phyloP scores from a whole-genome alignment of 2,329 filamentous ascomycete genomes.

The Tympanopsis confertula region DNA sequence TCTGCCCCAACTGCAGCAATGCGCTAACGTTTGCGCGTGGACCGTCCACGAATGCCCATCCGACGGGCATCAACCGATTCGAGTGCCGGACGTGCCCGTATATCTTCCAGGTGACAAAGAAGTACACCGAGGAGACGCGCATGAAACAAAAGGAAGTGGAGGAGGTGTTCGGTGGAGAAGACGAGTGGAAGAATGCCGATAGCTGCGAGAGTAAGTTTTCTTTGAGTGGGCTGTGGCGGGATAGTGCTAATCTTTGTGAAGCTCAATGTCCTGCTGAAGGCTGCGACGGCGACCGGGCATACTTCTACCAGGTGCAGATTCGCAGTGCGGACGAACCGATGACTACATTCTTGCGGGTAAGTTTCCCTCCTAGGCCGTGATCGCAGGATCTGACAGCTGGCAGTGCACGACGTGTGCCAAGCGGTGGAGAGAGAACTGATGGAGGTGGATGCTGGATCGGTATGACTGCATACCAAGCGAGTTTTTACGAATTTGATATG shows the following conservation, averaged over 20 bases:
- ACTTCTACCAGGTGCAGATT: slow-evolving; percentile 58
- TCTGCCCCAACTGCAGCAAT: slow-evolving; percentile 36
- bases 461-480: slow-evolving; percentile 5
- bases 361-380: slow-evolving; percentile 6
- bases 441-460: background rate
- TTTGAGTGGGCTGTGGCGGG: background rate
- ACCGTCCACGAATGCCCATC: slow-evolving; percentile 19
- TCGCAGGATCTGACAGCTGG: slow-evolving; percentile 8
- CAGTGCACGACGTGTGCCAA: slow-evolving; percentile 31
- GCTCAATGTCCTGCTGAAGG: slow-evolving; percentile 47
- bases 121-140: slow-evolving; percentile 46
- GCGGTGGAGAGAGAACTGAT: slow-evolving; percentile 34
- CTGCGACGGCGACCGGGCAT: slow-evolving; percentile 46
- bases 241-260: slow-evolving; percentile 11
- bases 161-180: slow-evolving; percentile 48
- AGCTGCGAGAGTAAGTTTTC: slow-evolving; percentile 36
- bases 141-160: slow-evolving; percentile 54
- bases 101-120: slow-evolving; percentile 42
- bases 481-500: too few relatives aligned
- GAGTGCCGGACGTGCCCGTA: slow-evolving; percentile 57
- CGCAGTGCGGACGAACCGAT: slow-evolving; percentile 59
- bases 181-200: slow-evolving; percentile 49
- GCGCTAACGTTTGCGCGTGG: slow-evolving; percentile 29
- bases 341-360: slow-evolving; percentile 53
- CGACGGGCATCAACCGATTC: slow-evolving; percentile 41